Base-by-base conservation (phyloP, 768 basidiomycete genomes). In the Cytidiella melzeri region DNA sequence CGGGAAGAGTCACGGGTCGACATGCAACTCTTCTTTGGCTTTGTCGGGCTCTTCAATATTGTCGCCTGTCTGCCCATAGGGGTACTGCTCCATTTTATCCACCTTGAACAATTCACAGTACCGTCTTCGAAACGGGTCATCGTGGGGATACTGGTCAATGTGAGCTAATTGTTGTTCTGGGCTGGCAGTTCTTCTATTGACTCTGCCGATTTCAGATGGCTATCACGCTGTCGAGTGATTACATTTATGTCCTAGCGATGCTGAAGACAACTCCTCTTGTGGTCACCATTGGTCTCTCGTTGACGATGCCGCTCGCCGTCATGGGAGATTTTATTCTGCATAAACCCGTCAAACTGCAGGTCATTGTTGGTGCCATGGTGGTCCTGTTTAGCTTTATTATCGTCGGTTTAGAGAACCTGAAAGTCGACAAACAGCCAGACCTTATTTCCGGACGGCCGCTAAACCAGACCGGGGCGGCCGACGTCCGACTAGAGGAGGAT, bases 21-120 rank as follows among this genome's bases (percentile, higher is more conserved):
- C 63, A 93, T 94, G 92, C 87, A 92, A 55, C 73, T 94, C 24
- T 94, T 96, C 72, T 93, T 96, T 59, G 94, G 94, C 20, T 95
- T 90, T 55, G 92, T 95, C 23, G 92, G 93, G 9, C 69, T 92
- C 12, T 90, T 89, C 72, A 95, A 89, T 64, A 80, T 91, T 61
- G 52, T 87, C 4, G 64, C 72, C 13, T 79, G 79, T 51, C 87
- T 89, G 81, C 91, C 92, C 0, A 66, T 92, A 10, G 90, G 84
- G 1, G 57, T 92, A 20, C 47, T 92, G 39, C 76, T 98, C 36
- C 90, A 97, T 62, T 63, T 81, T 28, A 68, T 80, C 5, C 84
- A 83, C 1, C 64, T 76, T 19, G 94, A 98, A 61, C 59, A 65
- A n/a, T 82, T 95, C 51, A 81, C 87, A 62, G 61, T 84, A 19